Evolutionary conservation across 2,329 filamentous ascomycete species (phyloP).

Genomic region (Colletotrichum viniferum): DNA sequence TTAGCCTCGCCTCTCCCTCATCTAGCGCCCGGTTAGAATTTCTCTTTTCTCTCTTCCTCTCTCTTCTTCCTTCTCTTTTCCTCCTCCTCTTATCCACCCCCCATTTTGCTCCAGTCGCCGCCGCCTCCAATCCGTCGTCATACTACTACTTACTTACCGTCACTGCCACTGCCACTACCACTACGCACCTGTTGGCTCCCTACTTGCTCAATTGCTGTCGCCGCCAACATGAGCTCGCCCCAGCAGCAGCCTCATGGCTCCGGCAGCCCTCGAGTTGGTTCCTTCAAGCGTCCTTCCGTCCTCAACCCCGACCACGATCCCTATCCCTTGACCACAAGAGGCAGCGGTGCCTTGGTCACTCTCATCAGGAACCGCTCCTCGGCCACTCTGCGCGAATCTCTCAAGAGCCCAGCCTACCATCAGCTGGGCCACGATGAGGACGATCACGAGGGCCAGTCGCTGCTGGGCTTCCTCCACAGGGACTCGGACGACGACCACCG

Average conservation of each 20-base stretch:
- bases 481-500: slow-evolving; percentile 46
- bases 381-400: slow-evolving; percentile 17
- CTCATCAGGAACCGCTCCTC: slow-evolving; percentile 53
- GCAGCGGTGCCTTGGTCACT: slow-evolving; percentile 35
- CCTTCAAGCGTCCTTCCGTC: slow-evolving; percentile 28
- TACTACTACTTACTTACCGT: background rate
- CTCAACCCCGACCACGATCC: slow-evolving; percentile 47
- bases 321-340: slow-evolving; percentile 55
- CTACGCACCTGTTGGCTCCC: background rate
- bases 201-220: background rate
- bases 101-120: background rate
- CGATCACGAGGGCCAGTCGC: slow-evolving; percentile 23
- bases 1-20: slow-evolving; percentile 4
- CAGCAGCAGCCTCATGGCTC: slow-evolving; percentile 11
- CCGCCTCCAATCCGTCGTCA: background rate
- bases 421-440: slow-evolving; percentile 25
- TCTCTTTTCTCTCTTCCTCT: background rate
- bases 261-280: slow-evolving; percentile 15
- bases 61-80: background rate
- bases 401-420: slow-evolving; percentile 23
- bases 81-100: background rate
- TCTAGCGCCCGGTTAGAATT: background rate
- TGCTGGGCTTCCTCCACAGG: slow-evolving; percentile 14
- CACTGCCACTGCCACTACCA: background rate
- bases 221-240: slow-evolving; percentile 15